Evolutionary conservation across 2,329 filamentous ascomycete species (phyloP).

Genomic region (Alternaria sp.): DNA sequence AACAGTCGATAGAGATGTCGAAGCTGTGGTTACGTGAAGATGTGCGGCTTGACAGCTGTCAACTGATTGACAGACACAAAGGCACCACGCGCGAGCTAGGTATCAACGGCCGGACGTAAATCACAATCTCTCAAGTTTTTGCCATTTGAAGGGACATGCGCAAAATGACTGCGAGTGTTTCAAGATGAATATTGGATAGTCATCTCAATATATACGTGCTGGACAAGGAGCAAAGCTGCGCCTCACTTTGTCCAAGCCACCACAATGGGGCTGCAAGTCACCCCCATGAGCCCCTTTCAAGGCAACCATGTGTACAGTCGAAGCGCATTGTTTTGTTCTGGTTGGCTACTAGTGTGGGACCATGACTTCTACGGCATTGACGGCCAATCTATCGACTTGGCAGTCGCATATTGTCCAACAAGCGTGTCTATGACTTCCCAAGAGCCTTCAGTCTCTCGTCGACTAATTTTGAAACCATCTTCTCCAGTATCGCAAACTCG

Average conservation of each 20-base stretch:
- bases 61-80: conserved; percentile 17
- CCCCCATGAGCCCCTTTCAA: conserved; percentile 25
- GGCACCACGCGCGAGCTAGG: conserved; percentile 35
- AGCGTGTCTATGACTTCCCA: conserved; percentile 34
- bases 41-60: conserved; percentile 16
- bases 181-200: background rate
- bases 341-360: conserved; percentile 14
- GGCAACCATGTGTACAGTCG: conserved; percentile 10
- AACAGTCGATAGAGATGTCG: conserved; percentile 7
- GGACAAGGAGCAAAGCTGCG: conserved; percentile 38
- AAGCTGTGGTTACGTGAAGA: conserved; percentile 1
- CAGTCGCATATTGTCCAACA: background rate
- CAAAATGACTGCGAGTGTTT: background rate
- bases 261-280: conserved; percentile 31
- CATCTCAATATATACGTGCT: conserved; percentile 36
- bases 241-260: conserved; percentile 47
- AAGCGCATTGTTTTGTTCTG: conserved; percentile 1
- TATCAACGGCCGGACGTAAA: conserved; percentile 22
- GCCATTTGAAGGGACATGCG: background rate
- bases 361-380: conserved; percentile 7
- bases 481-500: conserved; percentile 60
- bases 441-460: conserved; percentile 68
- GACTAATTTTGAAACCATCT: conserved; percentile 71
- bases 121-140: background rate
- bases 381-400: conserved; percentile 10